Evolutionary conservation across 805 yeast species (phyloP).

Genomic region (Clavispora asparagi): DNA sequence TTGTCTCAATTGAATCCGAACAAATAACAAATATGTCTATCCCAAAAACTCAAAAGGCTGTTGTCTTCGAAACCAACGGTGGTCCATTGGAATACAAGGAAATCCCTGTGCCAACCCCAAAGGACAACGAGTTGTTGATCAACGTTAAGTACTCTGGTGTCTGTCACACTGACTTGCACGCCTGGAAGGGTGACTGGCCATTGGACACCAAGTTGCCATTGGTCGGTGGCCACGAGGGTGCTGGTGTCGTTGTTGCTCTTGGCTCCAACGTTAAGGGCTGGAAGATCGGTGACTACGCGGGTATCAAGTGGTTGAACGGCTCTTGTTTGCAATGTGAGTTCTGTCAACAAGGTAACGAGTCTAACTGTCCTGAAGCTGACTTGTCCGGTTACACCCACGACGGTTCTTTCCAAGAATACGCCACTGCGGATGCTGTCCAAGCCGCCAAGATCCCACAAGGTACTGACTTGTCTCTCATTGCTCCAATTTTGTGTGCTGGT

Average conservation of each 20-base stretch:
- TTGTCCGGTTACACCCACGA: slow-evolving; percentile 73
- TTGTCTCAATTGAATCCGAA: not conserved
- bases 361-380: slow-evolving; percentile 60
- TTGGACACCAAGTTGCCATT: slow-evolving; percentile 40
- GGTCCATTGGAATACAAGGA: slow-evolving; percentile 38
- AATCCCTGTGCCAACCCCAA: slow-evolving; percentile 38
- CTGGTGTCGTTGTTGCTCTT: slow-evolving; percentile 42
- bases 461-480: slow-evolving; percentile 49
- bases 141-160: slow-evolving; percentile 43
- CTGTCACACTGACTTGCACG: slow-evolving; percentile 44
- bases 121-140: slow-evolving; percentile 37
- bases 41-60: slow-evolving; percentile 40
- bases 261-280: slow-evolving; percentile 39
- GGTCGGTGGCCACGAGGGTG: slow-evolving; percentile 47
- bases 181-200: slow-evolving; percentile 47
- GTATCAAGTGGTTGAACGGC: slow-evolving; percentile 43
- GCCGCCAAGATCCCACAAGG: slow-evolving; percentile 56
- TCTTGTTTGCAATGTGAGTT: slow-evolving; percentile 40
- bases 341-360: slow-evolving; percentile 41
- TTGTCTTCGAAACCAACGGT: slow-evolving; percentile 37
- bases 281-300: slow-evolving; percentile 41
- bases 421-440: slow-evolving; percentile 60
- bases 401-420: slow-evolving; percentile 64
- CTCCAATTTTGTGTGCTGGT: slow-evolving; percentile 66
- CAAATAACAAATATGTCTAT: slow-evolving; percentile 14